Evolutionary conservation across 768 basidiomycete species (phyloP).

Genomic region (Mycena rebaudengoi): DNA sequence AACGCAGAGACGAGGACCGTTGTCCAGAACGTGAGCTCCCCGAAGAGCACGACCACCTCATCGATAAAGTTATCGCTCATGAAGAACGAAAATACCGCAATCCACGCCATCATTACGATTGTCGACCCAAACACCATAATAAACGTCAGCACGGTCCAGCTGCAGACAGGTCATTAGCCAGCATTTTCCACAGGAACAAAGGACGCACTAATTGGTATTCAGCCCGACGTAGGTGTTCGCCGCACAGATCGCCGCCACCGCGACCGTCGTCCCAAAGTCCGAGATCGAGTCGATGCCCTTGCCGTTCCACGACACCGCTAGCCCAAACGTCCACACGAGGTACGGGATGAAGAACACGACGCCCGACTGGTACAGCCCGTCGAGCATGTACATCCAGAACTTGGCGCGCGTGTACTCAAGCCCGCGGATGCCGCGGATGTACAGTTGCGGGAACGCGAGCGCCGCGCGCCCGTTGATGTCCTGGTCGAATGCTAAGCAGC

Average conservation of each 20-base stretch:
- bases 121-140: slow-evolving; percentile 81
- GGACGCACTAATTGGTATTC: slow-evolving; percentile 86
- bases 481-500: slow-evolving; percentile 86
- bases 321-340: slow-evolving; percentile 71
- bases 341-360: slow-evolving; percentile 91
- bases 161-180: slow-evolving; percentile 42
- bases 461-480: slow-evolving; percentile 92
- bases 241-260: slow-evolving; percentile 85
- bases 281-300: slow-evolving; percentile 79
- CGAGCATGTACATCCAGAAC: slow-evolving; percentile 96
- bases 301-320: slow-evolving; percentile 79
- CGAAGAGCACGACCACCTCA: slow-evolving; percentile 78
- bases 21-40: slow-evolving; percentile 85
- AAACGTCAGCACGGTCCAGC: slow-evolving; percentile 90
- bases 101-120: slow-evolving; percentile 87
- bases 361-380: slow-evolving; percentile 92
- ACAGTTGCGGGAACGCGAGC: slow-evolving; percentile 94
- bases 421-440: slow-evolving; percentile 92
- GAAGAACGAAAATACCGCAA: slow-evolving; percentile 88
- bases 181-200: slow-evolving; percentile 23
- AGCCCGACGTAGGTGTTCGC: slow-evolving; percentile 92
- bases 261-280: slow-evolving; percentile 93
- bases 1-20: slow-evolving; percentile 74
- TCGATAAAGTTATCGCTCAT: slow-evolving; percentile 74
- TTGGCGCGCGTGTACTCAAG: slow-evolving; percentile 90